Evolutionary conservation across 2,329 filamentous ascomycete genomes (phyloP), one percentile per base, ranked within the genome.

Genomic region (Claviceps sp.): DNA sequence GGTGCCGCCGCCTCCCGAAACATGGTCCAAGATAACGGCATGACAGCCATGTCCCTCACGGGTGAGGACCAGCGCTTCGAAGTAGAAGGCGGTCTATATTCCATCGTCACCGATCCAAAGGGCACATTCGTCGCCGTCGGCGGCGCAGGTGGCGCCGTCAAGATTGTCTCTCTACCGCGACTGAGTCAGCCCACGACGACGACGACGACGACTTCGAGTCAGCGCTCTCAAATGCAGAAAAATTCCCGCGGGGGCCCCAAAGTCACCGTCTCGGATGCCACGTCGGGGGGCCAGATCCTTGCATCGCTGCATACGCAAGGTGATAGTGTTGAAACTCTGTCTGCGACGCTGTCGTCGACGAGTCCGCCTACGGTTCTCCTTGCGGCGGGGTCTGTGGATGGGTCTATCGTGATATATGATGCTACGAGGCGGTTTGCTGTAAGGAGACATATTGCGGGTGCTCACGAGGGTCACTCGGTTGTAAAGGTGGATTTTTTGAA

Each of bases 401-500:
- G 84, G 54, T 85, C 72, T 52, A 90, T 98, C 55, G 86, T 82
- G 9, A 77, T 98, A 2, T 96, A 89, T 65, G 93, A 98, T 67
- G 84, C 85, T 0, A 81, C 85, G 44, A 84, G 93, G 59, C 82
- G 86, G 50, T 97, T 95, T 63, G 86, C 89, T 2, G 80, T 94
- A n/a, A 78, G 93, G 49, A 74, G 88, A 51, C 83, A 89, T 63
- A 87, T 97, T 57, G 76, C 78, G 49, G 85, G 85, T 48, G 90
- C 88, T 1, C 91, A 95, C 65, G 86, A 90, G 57, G 86, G 88
- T n/a, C 85, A 85, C 61, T 85, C 88, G 1, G 88, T 98, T 20
- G 91, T 97, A 55, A 91, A 94, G 69, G 82, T 97, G 4, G 88
- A 96, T 54, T 98, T 95, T 62, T 79, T 95, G 53, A 73, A 74